Base-by-base conservation (phyloP, 495 filamentous ascomycete species). In the Collariella sp. region DNA sequence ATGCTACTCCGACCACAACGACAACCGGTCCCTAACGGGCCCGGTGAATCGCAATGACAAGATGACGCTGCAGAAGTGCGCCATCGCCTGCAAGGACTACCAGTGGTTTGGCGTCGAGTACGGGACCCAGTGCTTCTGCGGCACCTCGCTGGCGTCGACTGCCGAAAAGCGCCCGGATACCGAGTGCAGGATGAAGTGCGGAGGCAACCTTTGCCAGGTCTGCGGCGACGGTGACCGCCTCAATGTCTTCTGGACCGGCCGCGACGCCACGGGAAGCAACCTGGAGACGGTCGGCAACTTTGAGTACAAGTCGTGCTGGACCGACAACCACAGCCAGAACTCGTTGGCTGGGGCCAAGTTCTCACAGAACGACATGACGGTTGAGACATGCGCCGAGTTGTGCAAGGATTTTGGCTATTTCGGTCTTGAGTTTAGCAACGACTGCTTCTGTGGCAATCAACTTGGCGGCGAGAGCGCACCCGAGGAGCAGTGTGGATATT, bases 401-500 rank as follows among this genome's bases (percentile, higher is more conserved):
- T 73, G 70, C 58, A 9, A 50, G 20, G 56, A 50, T n/a, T 73
- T 53, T 50, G 54, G 39, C 20, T 71, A 56, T 45, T 69, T 68
- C 41, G 69, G 69, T 1, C 49, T 61, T 0, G 69, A 72, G 46
- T 70, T 63, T 50, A 61, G 54, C 7, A 19, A 58, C 34, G 62
- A 71, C 42, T 71, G 69, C 61, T 72, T 66, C 52, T 73, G 71
- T 29, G 71, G 68, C 24, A 65, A 73, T 42, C 39, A 45, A 0
- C 57, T 68, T 11, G 38, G 46, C 11, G 41, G 56, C 9, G 66
- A 64, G 16, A 62, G 62, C 11, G 54, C 61, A 3, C 35, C 38
- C n/a, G 64, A 62, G 38, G 35, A 46, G 6, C 68, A 72, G 15
- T 74, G 67, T 54, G 64, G 59, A 48, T 59, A 59, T 46, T 54